Evolutionary conservation across 2,329 filamentous ascomycete genomes (phyloP).

Genomic region (Sarocladium brachiariae): DNA sequence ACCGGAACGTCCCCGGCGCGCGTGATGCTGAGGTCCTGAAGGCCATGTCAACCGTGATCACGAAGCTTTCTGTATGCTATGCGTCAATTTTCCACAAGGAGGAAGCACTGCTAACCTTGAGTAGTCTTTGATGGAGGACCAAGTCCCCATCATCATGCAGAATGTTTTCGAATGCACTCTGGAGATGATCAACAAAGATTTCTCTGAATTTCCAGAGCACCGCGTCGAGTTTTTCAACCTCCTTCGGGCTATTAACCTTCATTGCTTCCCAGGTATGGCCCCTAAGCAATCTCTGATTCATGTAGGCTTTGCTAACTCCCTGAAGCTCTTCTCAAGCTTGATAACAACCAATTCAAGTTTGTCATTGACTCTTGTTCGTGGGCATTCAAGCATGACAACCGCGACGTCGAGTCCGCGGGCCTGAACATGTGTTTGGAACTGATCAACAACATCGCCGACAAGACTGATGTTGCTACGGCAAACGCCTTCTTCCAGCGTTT

Average conservation of each 20-base stretch:
- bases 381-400: constrained; percentile 99
- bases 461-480: constrained; percentile 77
- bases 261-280: constrained; percentile 75
- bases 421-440: constrained; percentile 97
- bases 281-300: not conserved
- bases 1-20: constrained; percentile 90
- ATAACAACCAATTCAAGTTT: constrained; percentile 97
- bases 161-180: constrained; percentile 97
- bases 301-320: not conserved
- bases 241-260: constrained; percentile 88
- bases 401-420: constrained; percentile 91
- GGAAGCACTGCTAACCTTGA: constrained; percentile 11
- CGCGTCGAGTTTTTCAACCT: constrained; percentile 99
- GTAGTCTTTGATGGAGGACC: constrained; percentile 92
- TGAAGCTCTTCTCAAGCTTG: constrained; percentile 78
- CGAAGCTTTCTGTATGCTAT: constrained; percentile 81
- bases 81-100: not conserved
- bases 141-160: constrained; percentile 95
- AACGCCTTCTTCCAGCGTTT: constrained; percentile 98
- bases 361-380: constrained; percentile 99
- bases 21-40: constrained; percentile 94
- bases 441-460: constrained; percentile 94
- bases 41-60: constrained; percentile 96
- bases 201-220: constrained; percentile 97
- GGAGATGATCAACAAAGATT: constrained; percentile 99